Base-by-base conservation (phyloP, 768 basidiomycete species). In the Agaricus blazei region DNA sequence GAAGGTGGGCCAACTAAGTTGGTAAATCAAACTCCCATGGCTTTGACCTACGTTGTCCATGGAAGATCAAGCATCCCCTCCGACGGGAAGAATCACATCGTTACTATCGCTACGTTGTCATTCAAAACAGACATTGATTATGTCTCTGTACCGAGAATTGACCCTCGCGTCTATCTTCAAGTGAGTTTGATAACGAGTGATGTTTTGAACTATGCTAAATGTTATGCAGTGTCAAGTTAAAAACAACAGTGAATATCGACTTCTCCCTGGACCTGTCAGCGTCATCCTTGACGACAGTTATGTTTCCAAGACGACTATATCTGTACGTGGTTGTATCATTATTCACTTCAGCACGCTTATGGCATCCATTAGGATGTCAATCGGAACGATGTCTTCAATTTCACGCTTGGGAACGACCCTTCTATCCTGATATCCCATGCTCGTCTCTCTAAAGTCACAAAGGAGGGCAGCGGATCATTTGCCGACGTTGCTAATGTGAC, bases 211-310 rank as follows among this genome's bases (percentile, higher is more conserved):
- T 47, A 2, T 51, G 9, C 24, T 48, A 34, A n/a, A 55, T 48
- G 8, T 12, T 46, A 4, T 46, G 57, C 52, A 80, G 75, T 79
- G 74, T 56, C 65, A 70, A 56, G 76, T 85, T 50, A 77, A 78
- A 65, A 85, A 85, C 60, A 78, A 73, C 43, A 82, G 79, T 63
- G 79, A 81, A 50, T 82, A 82, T 59, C 69, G 76, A 27, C 68
- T 85, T 28, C 73, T 87, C 2, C 70, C 79, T 7, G 84, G 84
- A 0, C 68, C 73, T 0, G 77, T 82, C 38, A 75, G 67, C 54
- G 77, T 85, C 26, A 81, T 84, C 61, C 62, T 84, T 54, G 77
- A 85, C 60, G 80, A 82, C 54, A 72, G 72, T 48, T 82, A 76
- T 62, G 81, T 84, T 3, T 77, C 82, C n/a, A 77, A 74, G 63